phyloP scores from a whole-genome alignment of 805 yeast species.

The Ogataea salicorniae region DNA sequence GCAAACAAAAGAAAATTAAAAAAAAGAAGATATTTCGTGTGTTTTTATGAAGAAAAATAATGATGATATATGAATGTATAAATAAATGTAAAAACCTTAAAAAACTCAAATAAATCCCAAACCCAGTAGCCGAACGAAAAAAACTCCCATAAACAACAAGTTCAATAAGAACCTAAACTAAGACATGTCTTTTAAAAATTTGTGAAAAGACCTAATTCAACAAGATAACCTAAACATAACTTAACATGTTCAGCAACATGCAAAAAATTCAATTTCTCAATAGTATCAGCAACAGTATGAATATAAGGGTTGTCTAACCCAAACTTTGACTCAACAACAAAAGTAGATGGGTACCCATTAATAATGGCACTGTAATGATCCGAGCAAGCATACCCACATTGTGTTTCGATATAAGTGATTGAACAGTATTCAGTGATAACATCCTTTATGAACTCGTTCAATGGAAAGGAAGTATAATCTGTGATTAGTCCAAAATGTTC shows the following conservation, averaged over 20 bases:
- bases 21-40: too few relatives aligned
- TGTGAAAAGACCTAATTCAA: constrained; percentile 49
- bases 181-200: neutral
- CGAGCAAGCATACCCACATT: constrained; percentile 90
- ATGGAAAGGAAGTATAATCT: constrained; percentile 54
- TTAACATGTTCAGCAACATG: constrained; percentile 81
- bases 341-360: constrained; percentile 79
- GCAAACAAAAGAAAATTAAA: too few relatives aligned
- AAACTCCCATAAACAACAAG: too few relatives aligned
- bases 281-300: constrained; percentile 74
- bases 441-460: constrained; percentile 57
- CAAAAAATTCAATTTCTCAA: constrained; percentile 70
- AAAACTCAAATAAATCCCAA: too few relatives aligned
- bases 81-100: too few relatives aligned
- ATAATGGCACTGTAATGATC: constrained; percentile 86
- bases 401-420: constrained; percentile 67
- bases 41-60: too few relatives aligned
- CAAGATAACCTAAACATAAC: constrained; percentile 64
- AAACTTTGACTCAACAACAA: constrained; percentile 74
- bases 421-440: constrained; percentile 57
- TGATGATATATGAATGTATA: too few relatives aligned
- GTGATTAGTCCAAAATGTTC: constrained; percentile 77
- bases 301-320: constrained; percentile 60
- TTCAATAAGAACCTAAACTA: neutral
- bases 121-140: too few relatives aligned